Evolutionary conservation across 2,329 filamentous ascomycete genomes (phyloP).

Genomic region (Fusarium circinatum): DNA sequence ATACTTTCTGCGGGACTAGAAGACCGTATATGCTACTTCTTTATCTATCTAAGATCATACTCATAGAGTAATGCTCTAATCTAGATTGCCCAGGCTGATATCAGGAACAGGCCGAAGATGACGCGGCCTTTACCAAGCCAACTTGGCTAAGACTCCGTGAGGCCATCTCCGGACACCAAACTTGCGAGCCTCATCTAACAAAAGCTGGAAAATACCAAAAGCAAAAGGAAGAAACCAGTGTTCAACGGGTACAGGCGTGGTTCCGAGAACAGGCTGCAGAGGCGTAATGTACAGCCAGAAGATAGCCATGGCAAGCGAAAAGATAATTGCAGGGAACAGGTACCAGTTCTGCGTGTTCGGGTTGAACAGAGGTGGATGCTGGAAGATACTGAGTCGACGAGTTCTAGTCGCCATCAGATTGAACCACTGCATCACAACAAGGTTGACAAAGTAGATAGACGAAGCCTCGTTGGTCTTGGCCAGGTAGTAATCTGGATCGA

Average conservation of each 20-base stretch:
- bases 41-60: fast-evolving
- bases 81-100: background rate
- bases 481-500: constrained; percentile 64
- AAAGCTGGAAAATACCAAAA: constrained; percentile 61
- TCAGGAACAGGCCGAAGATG: background rate
- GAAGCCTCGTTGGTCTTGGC: constrained; percentile 70
- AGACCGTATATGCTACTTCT: background rate
- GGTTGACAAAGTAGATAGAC: constrained; percentile 81
- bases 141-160: background rate
- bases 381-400: constrained; percentile 72
- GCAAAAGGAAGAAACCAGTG: constrained; percentile 81
- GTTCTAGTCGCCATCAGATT: constrained; percentile 77
- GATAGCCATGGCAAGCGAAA: constrained; percentile 75
- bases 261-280: constrained; percentile 70
- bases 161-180: background rate
- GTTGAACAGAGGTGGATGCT: constrained; percentile 76
- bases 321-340: constrained; percentile 76
- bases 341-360: constrained; percentile 72
- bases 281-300: constrained; percentile 76
- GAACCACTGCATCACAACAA: constrained; percentile 87
- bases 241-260: constrained; percentile 72
- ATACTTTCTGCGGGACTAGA: background rate
- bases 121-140: background rate
- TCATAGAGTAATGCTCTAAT: background rate
- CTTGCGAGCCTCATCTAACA: constrained; percentile 1